phyloP scores from a whole-genome alignment of 192 early-diverging fungal genomes.

The Entrophospora sp. region DNA sequence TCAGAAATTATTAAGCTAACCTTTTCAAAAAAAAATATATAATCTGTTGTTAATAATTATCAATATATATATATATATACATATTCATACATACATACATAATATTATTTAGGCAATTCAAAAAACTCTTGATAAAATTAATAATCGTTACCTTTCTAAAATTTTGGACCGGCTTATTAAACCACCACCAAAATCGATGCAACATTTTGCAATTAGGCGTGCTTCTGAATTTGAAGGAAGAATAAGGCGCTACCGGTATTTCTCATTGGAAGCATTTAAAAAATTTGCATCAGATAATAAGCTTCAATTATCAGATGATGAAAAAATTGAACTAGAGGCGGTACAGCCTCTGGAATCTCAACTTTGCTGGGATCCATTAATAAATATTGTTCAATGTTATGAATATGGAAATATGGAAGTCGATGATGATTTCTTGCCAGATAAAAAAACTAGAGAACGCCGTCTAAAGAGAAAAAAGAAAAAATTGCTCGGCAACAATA shows the following conservation, averaged over 20 bases:
- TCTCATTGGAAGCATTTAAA: slow-evolving; percentile 29
- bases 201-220: slow-evolving; percentile 28
- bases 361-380: neutral
- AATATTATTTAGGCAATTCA: slow-evolving; percentile 29
- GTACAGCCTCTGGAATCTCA: neutral
- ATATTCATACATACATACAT: neutral
- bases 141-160: slow-evolving; percentile 36
- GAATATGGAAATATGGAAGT: neutral
- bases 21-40: neutral
- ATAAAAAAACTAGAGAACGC: neutral
- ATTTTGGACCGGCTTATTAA: slow-evolving; percentile 38
- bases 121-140: slow-evolving; percentile 41
- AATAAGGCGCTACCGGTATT: slow-evolving; percentile 58
- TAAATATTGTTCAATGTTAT: neutral
- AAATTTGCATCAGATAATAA: slow-evolving; percentile 18
- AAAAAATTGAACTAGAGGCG: neutral
- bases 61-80: no score
- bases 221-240: slow-evolving; percentile 54
- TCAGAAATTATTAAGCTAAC: neutral
- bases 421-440: neutral
- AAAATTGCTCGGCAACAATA: neutral
- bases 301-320: neutral
- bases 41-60: no score
- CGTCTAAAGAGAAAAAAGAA: slow-evolving; percentile 1
- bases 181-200: slow-evolving; percentile 21